phyloP scores from a whole-genome alignment of 73 alveolate genomes.

The Symbiodinium natans region DNA sequence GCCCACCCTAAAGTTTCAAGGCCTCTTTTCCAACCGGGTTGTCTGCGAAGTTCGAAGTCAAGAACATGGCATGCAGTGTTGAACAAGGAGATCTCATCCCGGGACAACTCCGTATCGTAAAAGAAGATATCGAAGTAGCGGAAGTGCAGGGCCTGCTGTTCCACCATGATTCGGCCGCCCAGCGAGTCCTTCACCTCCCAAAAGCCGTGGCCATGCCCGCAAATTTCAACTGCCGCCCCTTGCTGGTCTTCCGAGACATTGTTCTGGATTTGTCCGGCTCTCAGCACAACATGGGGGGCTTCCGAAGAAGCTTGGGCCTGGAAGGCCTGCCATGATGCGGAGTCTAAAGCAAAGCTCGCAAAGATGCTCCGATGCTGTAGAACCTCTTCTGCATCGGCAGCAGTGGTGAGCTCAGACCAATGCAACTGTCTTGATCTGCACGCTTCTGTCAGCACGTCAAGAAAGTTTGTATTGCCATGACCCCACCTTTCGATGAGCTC shows the following conservation, averaged over 20 bases:
- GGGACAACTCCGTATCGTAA: constrained; percentile 11
- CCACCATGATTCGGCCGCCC: background rate
- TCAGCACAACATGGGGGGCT: background rate
- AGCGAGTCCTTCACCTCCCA: background rate
- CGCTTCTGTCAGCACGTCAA: background rate
- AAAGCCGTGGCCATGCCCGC: background rate
- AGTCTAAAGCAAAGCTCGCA: constrained; percentile 14
- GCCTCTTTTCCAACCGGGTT: constrained; percentile 11
- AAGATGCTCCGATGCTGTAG: background rate
- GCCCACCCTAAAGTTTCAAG: background rate
- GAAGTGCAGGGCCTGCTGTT: background rate
- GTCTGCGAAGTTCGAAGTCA: background rate
- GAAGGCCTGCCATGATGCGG: constrained; percentile 22
- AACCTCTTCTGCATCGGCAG: background rate
- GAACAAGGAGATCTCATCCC: constrained; percentile 2
- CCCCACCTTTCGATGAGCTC: constrained; percentile 21
- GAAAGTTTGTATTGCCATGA: background rate
- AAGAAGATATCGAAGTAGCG: constrained; percentile 25
- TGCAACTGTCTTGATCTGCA: constrained; percentile 3
- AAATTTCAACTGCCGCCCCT: background rate
- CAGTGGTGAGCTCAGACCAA: background rate
- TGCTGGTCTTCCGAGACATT: constrained; percentile 9
- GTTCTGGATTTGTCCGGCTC: background rate
- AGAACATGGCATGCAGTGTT: background rate
- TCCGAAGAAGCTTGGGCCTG: background rate